These are phyloP conservation scores for Scheffersomyces lignosus DNA, from an alignment of 805 yeast species.

Conservation along the genomic window DNA sequence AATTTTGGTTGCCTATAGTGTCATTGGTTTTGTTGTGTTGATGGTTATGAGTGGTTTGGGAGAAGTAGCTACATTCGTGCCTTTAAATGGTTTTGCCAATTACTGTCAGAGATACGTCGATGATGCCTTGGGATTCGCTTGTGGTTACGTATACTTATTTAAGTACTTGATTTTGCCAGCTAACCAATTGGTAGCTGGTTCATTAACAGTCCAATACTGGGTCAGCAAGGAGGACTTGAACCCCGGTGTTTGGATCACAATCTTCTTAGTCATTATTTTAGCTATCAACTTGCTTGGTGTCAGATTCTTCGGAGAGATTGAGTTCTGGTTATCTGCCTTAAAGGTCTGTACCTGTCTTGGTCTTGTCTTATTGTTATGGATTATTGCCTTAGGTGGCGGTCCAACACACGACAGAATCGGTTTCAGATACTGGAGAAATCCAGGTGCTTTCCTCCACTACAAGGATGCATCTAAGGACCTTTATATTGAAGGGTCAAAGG, in stretches of 20 bases:
- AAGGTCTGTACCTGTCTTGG: constrained; percentile 68
- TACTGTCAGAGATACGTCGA: constrained; percentile 65
- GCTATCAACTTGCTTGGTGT: constrained; percentile 50
- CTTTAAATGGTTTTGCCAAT: constrained; percentile 67
- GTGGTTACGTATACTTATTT: constrained; percentile 64
- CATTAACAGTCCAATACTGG: constrained; percentile 57
- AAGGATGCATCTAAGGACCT: constrained; percentile 40
- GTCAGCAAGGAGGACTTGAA: constrained; percentile 44
- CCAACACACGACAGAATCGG: constrained; percentile 74
- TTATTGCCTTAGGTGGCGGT: constrained; percentile 76
- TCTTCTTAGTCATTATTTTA: constrained; percentile 44
- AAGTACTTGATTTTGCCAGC: constrained; percentile 58
- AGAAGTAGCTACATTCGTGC: constrained; percentile 67
- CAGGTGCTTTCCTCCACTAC: constrained; percentile 61
- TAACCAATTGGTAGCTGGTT: constrained; percentile 64
- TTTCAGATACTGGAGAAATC: constrained; percentile 67
- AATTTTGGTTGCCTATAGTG: constrained; percentile 61
- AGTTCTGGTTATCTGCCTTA: constrained; percentile 60
- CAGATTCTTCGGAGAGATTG: constrained; percentile 32
- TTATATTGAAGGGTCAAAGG: constrained; percentile 42
- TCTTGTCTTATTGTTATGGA: constrained; percentile 60
- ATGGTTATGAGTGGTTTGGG: constrained; percentile 70
- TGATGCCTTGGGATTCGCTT: constrained; percentile 65
- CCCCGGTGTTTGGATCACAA: constrained; percentile 59
- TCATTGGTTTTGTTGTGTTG: constrained; percentile 71